Percentiles rank a stretch among this genome's conserved stretches.
Conservation (phyloP, 2,329 filamentous ascomycete genomes). For the Lizonia empirigonia region DNA sequence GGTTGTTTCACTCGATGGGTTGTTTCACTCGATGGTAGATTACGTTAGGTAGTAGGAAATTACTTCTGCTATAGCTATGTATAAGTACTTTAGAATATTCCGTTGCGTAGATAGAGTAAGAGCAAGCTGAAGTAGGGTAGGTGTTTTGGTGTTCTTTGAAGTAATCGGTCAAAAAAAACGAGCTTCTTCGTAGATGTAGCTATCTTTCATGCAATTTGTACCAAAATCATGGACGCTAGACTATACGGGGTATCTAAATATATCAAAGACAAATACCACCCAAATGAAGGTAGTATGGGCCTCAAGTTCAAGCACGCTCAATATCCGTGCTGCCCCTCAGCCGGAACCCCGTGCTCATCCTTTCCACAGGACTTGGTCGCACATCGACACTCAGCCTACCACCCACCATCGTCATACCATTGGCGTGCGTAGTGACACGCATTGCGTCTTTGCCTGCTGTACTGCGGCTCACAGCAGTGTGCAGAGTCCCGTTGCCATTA, state of each 20-base stretch:
- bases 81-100: too few species aligned
- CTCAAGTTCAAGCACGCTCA: constrained; percentile 17
- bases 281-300: neutral
- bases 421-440: constrained; percentile 9
- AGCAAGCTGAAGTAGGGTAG: too few species aligned
- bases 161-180: too few species aligned
- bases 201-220: too few species aligned
- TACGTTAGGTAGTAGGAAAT: too few species aligned
- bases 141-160: too few species aligned
- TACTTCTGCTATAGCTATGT: too few species aligned
- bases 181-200: too few species aligned
- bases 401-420: constrained; percentile 17
- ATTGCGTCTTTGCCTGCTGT: constrained; percentile 28
- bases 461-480: constrained; percentile 41
- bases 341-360: constrained; percentile 42
- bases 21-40: too few species aligned
- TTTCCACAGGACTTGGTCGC: constrained; percentile 28
- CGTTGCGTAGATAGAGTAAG: too few species aligned
- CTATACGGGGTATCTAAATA: constrained; percentile 1
- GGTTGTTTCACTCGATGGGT: too few species aligned
- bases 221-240: neutral
- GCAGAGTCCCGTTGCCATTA: constrained; percentile 25
- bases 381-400: constrained; percentile 29
- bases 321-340: constrained; percentile 41
- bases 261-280: neutral